A percentile compares a stretch with the other conserved stretches of the same genome.
These are phyloP conservation scores for Dichotomopilus funicola DNA, from an alignment of 2,329 filamentous ascomycete species.

Conservation along the genomic window DNA sequence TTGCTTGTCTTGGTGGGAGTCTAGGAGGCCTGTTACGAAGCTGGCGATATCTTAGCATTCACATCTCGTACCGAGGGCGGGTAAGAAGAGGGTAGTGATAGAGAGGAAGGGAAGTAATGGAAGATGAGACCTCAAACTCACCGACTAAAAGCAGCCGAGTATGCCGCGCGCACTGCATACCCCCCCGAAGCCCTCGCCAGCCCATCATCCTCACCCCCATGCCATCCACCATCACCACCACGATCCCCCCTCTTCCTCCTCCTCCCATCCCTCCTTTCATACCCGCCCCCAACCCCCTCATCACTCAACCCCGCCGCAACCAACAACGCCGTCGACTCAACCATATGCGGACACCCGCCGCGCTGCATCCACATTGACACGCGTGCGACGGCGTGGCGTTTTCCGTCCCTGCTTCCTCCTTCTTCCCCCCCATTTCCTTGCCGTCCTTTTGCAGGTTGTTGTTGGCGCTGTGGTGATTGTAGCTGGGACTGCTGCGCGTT, in stretches of 20 bases:
- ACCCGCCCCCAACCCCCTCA: background rate
- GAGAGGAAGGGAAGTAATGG: constrained; percentile 5
- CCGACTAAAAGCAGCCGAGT: constrained; percentile 69
- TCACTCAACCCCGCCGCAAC: constrained; percentile 64
- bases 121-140: constrained; percentile 37
- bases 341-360: constrained; percentile 68
- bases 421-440: background rate
- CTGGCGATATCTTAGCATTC: constrained; percentile 32
- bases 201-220: background rate
- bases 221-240: background rate
- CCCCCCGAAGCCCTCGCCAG: constrained; percentile 13
- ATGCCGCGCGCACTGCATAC: constrained; percentile 61
- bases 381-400: constrained; percentile 48
- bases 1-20: constrained; percentile 62
- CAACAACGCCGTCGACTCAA: constrained; percentile 71
- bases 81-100: background rate
- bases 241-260: background rate
- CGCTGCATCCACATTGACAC: constrained; percentile 66
- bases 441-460: background rate
- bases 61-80: too few relatives aligned
- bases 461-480: background rate
- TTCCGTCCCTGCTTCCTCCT: constrained; percentile 8
- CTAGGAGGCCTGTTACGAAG: constrained; percentile 75
- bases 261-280: background rate
- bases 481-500: background rate